Base-by-base conservation (phyloP, 2,329 filamentous ascomycete genomes). In the Xylariaceae sp. region DNA sequence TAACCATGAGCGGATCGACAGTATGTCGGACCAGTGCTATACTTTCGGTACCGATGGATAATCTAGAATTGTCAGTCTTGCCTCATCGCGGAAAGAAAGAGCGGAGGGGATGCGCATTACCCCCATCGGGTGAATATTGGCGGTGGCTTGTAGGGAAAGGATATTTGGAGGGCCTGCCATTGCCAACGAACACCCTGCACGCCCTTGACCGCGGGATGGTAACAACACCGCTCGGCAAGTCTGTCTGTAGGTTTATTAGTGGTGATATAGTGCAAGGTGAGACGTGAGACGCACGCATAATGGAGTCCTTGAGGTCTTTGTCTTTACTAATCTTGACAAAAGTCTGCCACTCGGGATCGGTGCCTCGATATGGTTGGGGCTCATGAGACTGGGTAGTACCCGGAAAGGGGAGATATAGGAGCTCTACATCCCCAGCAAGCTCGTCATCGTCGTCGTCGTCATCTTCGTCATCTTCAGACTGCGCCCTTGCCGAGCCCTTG, bases 311-410 rank as follows among this genome's bases (percentile, higher is more conserved):
- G 10, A 76, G 68, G 39, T 75, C 65, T 12, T 61, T 64, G 52
- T 86, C 75, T 54, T 75, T 75, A 53, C 75, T 80, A n/a, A 86
- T 69, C 48, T 75, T 76, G 14, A 82, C 61, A 55, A 84, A 87
- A 43, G 74, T 71, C 53, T 74, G 69, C 81, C 81, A 87, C 64
- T 87, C 85, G 2, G 83, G 82, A 56, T 85, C 82, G 22, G 69
- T 71, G 45, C 75, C 75, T 52, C 71, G 72, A 61, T 83, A 85
- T 2, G 76, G 77, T 30, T 66, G 62, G 30, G 75, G 72, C 14
- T 72, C 67, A 15, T 81, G 66, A 49, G 71, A 57, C 44, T 72
- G 73, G 1, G 74, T 79, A 2, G 79, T 82, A 39, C 81, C 81
- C 3, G 82, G 81, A 45, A 87, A 77, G 0, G 84, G 81, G 7